A percentile compares a stretch with the other conserved stretches of the same genome.
Evolutionary conservation across 805 yeast species (phyloP).

Genomic region (Schwanniomyces vanrijiae): DNA sequence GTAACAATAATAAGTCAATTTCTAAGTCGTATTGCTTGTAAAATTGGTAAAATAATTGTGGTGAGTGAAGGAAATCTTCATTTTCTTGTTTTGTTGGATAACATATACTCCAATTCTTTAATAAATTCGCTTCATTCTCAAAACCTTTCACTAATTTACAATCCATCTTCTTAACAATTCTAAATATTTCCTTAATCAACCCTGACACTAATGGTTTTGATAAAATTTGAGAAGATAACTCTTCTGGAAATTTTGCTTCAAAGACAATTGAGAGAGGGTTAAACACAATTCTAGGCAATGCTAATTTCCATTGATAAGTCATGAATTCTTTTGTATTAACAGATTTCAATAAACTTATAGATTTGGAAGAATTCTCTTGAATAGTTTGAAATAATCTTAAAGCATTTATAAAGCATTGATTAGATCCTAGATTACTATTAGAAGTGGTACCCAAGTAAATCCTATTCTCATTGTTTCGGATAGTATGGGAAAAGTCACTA

Average conservation of each 20-base stretch:
- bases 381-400: conserved; percentile 33
- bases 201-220: conserved; percentile 88
- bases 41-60: conserved; percentile 67
- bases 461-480: conserved; percentile 43
- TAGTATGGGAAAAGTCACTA: conserved; percentile 28
- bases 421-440: conserved; percentile 8
- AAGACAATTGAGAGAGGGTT: conserved; percentile 74
- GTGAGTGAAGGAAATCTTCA: conserved; percentile 45
- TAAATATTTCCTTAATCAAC: conserved; percentile 68
- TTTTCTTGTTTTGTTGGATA: conserved; percentile 34
- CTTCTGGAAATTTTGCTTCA: conserved; percentile 64
- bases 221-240: conserved; percentile 63
- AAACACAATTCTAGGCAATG: conserved; percentile 74
- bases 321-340: conserved; percentile 56
- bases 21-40: conserved; percentile 52
- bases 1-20: conserved; percentile 74
- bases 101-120: conserved; percentile 51
- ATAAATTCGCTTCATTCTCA: conserved; percentile 63
- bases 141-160: conserved; percentile 68
- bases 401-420: conserved; percentile 19
- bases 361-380: conserved; percentile 33
- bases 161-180: conserved; percentile 75
- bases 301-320: conserved; percentile 82
- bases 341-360: conserved; percentile 49
- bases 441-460: conserved; percentile 40